A percentile compares a stretch with the other conserved stretches of the same genome.
Evolutionary conservation across 306 rosid genomes (phyloP).

Genomic region (Cyclanthera cordifolia): DNA sequence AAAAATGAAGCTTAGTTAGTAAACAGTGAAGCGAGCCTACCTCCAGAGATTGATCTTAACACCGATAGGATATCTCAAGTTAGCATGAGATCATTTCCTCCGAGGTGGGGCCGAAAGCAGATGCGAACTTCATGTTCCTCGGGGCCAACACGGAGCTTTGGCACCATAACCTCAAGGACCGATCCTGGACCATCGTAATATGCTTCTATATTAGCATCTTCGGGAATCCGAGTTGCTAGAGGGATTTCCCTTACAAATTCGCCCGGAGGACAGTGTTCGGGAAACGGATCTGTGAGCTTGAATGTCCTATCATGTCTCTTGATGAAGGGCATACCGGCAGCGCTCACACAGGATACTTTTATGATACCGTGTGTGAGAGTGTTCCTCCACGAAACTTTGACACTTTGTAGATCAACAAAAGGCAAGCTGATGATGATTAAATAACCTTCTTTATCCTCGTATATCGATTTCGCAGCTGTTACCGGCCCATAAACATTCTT

Average conservation of each 20-base stretch:
- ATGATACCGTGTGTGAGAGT: constrained; percentile 64
- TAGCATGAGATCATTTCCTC: constrained; percentile 71
- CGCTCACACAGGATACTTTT: constrained; percentile 77
- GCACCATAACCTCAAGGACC: constrained; percentile 82
- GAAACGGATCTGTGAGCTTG: constrained; percentile 64
- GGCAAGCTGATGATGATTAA: constrained; percentile 70
- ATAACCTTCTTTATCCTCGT: constrained; percentile 76
- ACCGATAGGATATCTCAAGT: constrained; percentile 37
- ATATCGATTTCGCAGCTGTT: constrained; percentile 83
- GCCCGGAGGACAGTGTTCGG: constrained; percentile 91
- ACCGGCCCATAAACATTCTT: constrained; percentile 78
- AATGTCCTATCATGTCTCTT: constrained; percentile 79
- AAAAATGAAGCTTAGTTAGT: constrained; percentile 23
- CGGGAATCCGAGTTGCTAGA: constrained; percentile 72
- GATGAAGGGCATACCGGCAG: constrained; percentile 57
- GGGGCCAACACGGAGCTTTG: constrained; percentile 60
- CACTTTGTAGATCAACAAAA: constrained; percentile 69
- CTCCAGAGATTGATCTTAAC: constrained; percentile 8
- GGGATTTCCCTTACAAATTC: constrained; percentile 81
- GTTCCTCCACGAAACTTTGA: constrained; percentile 89
- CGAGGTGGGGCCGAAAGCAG: constrained; percentile 82
- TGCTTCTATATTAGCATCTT: constrained; percentile 86
- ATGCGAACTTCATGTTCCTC: constrained; percentile 94
- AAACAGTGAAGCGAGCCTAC: constrained; percentile 21
- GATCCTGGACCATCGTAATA: constrained; percentile 80